These are phyloP conservation scores for Hymenotorrendiella dingleyae DNA, from an alignment of 2,329 filamentous ascomycete genomes.

Conservation along the genomic window DNA sequence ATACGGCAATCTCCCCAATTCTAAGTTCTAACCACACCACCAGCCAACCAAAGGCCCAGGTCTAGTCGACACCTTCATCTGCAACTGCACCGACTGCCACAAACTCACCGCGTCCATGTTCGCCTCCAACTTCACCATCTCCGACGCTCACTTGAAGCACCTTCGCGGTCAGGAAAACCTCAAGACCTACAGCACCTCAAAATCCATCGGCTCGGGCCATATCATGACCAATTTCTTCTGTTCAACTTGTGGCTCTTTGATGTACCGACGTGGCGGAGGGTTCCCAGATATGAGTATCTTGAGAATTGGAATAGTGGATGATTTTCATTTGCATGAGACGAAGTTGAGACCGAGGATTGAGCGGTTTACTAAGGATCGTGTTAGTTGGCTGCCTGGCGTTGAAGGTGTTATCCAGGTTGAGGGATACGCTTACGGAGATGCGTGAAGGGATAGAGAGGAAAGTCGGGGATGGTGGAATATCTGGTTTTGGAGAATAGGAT, in stretches of 20 bases:
- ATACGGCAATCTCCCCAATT: too few relatives aligned
- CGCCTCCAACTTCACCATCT: conserved; percentile 50
- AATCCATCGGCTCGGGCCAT: conserved; percentile 41
- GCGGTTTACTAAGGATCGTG: conserved; percentile 45
- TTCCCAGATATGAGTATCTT: conserved; percentile 43
- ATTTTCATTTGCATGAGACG: conserved; percentile 50
- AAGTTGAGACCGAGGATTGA: conserved; percentile 48
- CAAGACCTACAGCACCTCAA: conserved; percentile 37
- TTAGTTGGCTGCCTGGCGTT: conserved; percentile 35
- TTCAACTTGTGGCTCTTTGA: conserved; percentile 48
- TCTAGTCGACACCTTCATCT: conserved; percentile 47
- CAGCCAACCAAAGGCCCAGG: conserved; percentile 41
- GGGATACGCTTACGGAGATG: not conserved
- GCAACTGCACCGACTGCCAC: conserved; percentile 55
- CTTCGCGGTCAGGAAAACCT: conserved; percentile 43
- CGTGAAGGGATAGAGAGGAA: too few relatives aligned
- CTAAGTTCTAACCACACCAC: too few relatives aligned
- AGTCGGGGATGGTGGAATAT: too few relatives aligned
- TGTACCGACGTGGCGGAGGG: conserved; percentile 45
- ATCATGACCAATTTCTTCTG: conserved; percentile 58
- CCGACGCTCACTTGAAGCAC: conserved; percentile 40
- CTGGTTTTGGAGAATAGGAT: too few relatives aligned
- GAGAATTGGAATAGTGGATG: conserved; percentile 55
- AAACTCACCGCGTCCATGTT: conserved; percentile 60
- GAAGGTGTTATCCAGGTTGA: conserved; percentile 1